Evolutionary conservation across 768 basidiomycete genomes (phyloP).

Genomic region (Postia placenta): DNA sequence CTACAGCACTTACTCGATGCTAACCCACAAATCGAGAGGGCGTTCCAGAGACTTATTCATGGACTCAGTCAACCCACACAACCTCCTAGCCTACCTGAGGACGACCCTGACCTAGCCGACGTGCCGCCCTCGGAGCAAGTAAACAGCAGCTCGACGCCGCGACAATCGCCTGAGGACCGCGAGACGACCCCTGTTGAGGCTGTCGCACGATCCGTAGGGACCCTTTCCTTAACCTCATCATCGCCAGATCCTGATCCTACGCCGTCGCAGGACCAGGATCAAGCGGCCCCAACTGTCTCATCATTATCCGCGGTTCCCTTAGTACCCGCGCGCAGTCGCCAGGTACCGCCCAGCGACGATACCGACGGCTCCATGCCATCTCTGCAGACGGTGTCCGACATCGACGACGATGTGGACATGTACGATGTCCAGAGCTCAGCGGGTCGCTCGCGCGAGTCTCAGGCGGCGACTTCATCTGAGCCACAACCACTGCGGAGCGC

Average conservation of each 20-base stretch:
- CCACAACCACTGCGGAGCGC: slow-evolving; percentile 1
- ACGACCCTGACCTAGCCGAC: background rate
- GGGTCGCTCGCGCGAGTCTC: background rate
- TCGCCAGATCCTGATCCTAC: slow-evolving; percentile 1
- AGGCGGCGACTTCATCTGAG: background rate
- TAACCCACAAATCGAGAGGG: slow-evolving; percentile 9
- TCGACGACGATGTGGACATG: slow-evolving; percentile 29
- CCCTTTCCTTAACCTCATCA: background rate
- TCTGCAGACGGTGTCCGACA: slow-evolving; percentile 61
- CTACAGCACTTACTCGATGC: slow-evolving; percentile 9
- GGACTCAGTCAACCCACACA: slow-evolving; percentile 1
- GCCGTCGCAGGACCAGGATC: background rate
- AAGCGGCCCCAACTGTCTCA: background rate
- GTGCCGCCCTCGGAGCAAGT: slow-evolving; percentile 1
- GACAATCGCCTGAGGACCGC: background rate
- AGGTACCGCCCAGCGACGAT: slow-evolving; percentile 28
- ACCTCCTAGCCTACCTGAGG: background rate
- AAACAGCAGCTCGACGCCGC: background rate
- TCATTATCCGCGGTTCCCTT: background rate
- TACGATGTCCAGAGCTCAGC: background rate
- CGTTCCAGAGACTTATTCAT: slow-evolving; percentile 7
- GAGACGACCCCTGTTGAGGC: background rate
- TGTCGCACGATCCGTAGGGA: background rate
- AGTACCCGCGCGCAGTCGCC: too few relatives aligned
- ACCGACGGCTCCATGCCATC: slow-evolving; percentile 57